Conservation (phyloP, 495 filamentous ascomycete genomes). For the Cairneyella variabilis region DNA sequence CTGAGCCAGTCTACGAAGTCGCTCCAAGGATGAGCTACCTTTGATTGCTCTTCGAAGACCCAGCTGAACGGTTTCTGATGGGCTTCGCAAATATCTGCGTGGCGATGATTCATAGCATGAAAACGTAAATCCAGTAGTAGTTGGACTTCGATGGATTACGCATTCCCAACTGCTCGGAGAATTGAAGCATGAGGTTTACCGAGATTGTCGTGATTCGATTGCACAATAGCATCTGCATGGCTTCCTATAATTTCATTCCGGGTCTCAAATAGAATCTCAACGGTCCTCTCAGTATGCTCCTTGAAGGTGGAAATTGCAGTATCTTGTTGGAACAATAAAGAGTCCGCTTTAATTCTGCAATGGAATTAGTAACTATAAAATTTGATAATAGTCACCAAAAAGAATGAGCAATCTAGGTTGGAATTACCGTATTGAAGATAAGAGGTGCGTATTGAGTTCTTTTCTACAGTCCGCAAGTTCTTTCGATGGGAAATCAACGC, state of each 20-base stretch:
- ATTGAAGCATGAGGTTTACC: neutral
- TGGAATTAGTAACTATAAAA: neutral
- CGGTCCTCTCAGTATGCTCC: neutral
- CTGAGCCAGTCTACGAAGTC: slow-evolving; percentile 22
- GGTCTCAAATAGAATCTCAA: neutral
- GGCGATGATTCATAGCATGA: slow-evolving; percentile 21
- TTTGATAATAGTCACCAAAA: neutral
- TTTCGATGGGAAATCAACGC: slow-evolving; percentile 2
- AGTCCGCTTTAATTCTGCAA: neutral
- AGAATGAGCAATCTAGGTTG: neutral
- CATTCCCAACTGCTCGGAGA: neutral
- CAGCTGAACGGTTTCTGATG: slow-evolving; percentile 28
- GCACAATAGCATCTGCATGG: neutral
- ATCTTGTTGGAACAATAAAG: neutral
- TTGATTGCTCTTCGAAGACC: slow-evolving; percentile 13
- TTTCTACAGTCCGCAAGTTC: neutral
- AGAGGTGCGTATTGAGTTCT: neutral
- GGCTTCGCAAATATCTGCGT: slow-evolving; percentile 20
- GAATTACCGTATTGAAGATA: neutral
- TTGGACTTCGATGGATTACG: neutral
- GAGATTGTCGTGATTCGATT: neutral
- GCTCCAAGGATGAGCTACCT: neutral
- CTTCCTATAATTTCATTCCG: neutral
- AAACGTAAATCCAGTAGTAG: slow-evolving; percentile 23
- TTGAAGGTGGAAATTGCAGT: neutral